Evolutionary conservation across 225 moss, liverwort and hornwort genomes (phyloP).

Genomic region (Lunularia cruciata): DNA sequence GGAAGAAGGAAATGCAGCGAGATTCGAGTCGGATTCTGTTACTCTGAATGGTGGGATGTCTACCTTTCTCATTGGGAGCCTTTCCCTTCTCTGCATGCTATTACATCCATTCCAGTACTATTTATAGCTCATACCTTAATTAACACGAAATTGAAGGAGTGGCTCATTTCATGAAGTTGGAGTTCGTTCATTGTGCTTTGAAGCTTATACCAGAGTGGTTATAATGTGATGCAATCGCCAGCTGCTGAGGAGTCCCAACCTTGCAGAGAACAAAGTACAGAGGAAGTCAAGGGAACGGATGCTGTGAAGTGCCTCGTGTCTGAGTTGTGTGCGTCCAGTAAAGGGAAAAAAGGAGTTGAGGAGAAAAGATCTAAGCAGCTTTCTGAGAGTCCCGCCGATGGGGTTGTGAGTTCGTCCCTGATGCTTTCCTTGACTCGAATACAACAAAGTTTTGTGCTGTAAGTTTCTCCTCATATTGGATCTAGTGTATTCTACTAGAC

Average conservation of each 20-base stretch:
- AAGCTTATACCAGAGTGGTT: neutral
- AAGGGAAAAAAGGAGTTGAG: constrained; percentile 51
- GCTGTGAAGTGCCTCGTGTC: constrained; percentile 50
- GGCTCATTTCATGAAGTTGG: neutral
- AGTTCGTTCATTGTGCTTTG: neutral
- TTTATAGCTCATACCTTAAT: too few species aligned
- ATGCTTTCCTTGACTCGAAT: constrained; percentile 69
- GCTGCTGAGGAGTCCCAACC: constrained; percentile 4
- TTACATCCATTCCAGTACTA: too few species aligned
- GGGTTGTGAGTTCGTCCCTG: constrained; percentile 78
- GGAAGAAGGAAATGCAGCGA: neutral
- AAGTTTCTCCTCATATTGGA: constrained; percentile 49
- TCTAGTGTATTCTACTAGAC: too few species aligned
- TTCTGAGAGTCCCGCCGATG: constrained; percentile 41
- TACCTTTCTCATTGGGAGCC: too few species aligned
- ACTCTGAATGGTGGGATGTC: neutral
- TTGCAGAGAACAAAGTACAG: constrained; percentile 19
- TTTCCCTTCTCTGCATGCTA: too few species aligned
- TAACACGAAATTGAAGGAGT: neutral
- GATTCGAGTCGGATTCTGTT: neutral
- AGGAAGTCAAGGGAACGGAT: constrained; percentile 29
- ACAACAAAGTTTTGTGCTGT: constrained; percentile 88
- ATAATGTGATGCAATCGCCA: neutral
- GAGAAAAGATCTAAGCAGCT: constrained; percentile 37
- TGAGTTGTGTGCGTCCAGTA: constrained; percentile 68